phyloP scores from a whole-genome alignment of 2,329 filamentous ascomycete genomes.

The Botrytis paeoniae region DNA sequence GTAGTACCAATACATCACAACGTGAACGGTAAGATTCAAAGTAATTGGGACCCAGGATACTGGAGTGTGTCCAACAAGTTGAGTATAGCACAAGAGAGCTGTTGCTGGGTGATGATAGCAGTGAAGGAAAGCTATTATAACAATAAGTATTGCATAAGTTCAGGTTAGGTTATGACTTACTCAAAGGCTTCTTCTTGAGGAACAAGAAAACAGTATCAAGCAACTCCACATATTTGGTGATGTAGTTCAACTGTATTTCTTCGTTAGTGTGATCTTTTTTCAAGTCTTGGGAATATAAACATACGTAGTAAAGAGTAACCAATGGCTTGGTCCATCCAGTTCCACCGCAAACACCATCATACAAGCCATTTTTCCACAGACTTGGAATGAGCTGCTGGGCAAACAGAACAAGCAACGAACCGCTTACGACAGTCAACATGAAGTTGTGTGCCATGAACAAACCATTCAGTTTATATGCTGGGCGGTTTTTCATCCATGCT shows the following conservation, averaged over 20 bases:
- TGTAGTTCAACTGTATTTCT: conserved; percentile 77
- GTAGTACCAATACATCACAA: conserved; percentile 99
- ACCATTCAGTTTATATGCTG: conserved; percentile 80
- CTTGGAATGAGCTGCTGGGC: conserved; percentile 87
- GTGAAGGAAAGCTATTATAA: conserved; percentile 78
- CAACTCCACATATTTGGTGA: conserved; percentile 96
- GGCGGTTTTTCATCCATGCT: conserved; percentile 83
- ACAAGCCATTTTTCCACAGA: conserved; percentile 74
- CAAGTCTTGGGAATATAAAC: conserved; percentile 39
- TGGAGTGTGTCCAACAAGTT: conserved; percentile 86
- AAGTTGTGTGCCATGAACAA: conserved; percentile 97
- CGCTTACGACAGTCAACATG: conserved; percentile 82
- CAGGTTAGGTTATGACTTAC: conserved; percentile 43
- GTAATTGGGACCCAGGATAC: conserved; percentile 94
- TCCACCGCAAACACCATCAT: conserved; percentile 80
- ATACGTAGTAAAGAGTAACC: conserved; percentile 92
- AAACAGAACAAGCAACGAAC: conserved; percentile 75
- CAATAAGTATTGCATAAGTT: neutral
- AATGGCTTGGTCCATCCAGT: conserved; percentile 96
- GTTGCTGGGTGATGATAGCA: conserved; percentile 98
- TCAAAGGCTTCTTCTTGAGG: conserved; percentile 99
- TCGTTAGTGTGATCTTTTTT: conserved; percentile 40
- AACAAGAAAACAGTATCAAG: conserved; percentile 95
- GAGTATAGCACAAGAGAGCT: conserved; percentile 95
- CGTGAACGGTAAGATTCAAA: conserved; percentile 89